Percentiles rank a stretch among this genome's conserved stretches.
Conservation (phyloP, 2,329 filamentous ascomycete species). For the Aurifilum marmelostoma region DNA sequence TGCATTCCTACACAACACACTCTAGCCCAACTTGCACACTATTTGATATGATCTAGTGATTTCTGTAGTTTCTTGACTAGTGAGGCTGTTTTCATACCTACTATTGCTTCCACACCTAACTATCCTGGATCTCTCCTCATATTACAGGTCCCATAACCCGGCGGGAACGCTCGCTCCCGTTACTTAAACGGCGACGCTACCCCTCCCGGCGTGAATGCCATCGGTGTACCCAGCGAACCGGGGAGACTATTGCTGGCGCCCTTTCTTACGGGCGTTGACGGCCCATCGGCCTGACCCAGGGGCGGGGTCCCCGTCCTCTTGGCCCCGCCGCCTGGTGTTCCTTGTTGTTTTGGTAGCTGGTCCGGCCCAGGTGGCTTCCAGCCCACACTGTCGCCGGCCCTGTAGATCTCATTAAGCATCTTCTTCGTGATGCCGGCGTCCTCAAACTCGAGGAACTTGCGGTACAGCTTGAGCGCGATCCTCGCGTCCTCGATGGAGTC, state of each 20-base stretch:
- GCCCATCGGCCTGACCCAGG: conserved; percentile 16
- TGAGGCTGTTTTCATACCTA: not conserved
- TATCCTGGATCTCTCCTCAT: not conserved
- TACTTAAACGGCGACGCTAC: conserved; percentile 20
- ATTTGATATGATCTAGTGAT: not conserved
- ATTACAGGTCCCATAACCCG: too few species aligned
- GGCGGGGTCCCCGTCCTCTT: conserved; percentile 18
- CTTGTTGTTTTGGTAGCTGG: conserved; percentile 12
- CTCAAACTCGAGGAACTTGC: conserved; percentile 86
- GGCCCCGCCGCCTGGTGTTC: not conserved
- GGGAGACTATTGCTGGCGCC: not conserved
- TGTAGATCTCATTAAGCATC: conserved; percentile 87
- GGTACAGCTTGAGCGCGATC: conserved; percentile 85
- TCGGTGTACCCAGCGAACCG: conserved; percentile 13
- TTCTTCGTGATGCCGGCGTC: conserved; percentile 82
- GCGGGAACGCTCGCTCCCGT: not conserved
- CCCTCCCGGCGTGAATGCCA: conserved; percentile 22
- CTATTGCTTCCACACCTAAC: not conserved
- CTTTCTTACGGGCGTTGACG: conserved; percentile 27
- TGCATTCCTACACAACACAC: not conserved
- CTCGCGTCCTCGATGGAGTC: conserved; percentile 95
- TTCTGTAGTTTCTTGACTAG: conserved; percentile 19
- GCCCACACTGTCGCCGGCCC: conserved; percentile 39
- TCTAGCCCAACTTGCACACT: not conserved
- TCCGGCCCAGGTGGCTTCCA: conserved; percentile 25